Evolutionary conservation across 371 early-diverging fungal genomes (phyloP), one percentile per base, ranked within the genome.

Genomic region (Mucor lusitanicus): DNA sequence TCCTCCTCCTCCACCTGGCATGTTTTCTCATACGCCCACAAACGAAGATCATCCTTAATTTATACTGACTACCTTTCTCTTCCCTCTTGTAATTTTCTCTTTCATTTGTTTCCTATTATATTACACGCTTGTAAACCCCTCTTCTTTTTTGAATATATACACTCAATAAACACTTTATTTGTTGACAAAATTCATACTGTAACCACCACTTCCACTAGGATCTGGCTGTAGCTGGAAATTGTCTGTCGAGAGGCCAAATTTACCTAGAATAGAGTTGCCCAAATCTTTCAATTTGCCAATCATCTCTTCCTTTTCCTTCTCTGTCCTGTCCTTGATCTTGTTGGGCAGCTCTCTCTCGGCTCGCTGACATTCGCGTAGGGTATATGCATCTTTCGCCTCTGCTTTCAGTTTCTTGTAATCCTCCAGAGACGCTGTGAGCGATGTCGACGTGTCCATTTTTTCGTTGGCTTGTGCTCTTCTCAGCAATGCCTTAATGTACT

Each of bases 401-500:
- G 73, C 28, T 61, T 65, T 39, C 23, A 88, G 63, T 23, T 62
- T 64, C 39, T 78, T 59, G 66, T 84, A 85, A 68, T 89, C 91
- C 33, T 88, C 78, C 32, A 89, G 71, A 6, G 91, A 87, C 19
- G 85, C 84, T 0, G 73, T 77, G 40, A 91, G 63, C 23, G 88
- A 68, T 3, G 84, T 50, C 23, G 79, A 86, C 1, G 84, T 83
- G 0, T 75, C 80, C 6, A 88, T 61, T 35, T 83, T 74, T 68
- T 89, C 94, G 70, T 89, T 90, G 3, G 94, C 92, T 68, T 90
- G 90, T 3, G 95, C 96, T 59, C 93, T 85, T 28, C 96, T 85
- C 50, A 90, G 75, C 48, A 91, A 75, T 0, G 93, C 95, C 78
- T 94, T 93, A 57, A 83, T 81, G 63, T 92, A 95, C 3, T 71